Base-by-base conservation (phyloP, 2,329 filamentous ascomycete species). In the Neonectria magnoliae region DNA sequence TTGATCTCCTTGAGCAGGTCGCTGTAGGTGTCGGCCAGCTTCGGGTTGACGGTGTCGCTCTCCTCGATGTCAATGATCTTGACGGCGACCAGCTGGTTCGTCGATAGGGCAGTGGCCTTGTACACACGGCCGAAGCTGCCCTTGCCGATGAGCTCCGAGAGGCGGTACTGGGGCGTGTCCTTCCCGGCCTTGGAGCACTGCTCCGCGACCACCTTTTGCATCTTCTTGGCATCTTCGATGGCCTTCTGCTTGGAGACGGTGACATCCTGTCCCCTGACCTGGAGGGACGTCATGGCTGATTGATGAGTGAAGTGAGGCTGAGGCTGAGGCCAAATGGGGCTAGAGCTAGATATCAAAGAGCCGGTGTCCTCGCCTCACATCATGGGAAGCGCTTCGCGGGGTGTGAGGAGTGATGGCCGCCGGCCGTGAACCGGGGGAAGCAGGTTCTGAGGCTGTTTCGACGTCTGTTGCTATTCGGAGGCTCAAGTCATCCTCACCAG, bases 21-120 rank as follows among this genome's bases (percentile, higher is more conserved):
- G 69, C 87, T 87, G 75, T 90, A 91, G 1, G 89, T 90, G 76
- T 90, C 87, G 50, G 88, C 86, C 38, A 88, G 80, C 67, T 89
- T 88, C 1, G 89, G 88, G 71, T 91, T 87, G 51, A 88, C 79
- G 1, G 84, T 88, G 77, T 95, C 93, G 69, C 88, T 87, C 73
- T 92, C 91, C 73, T 96, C 93, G 51, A 95, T 92, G 76, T 94
- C 91, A 74, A 94, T 93, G 71, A 94, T 94, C 80, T 96, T 94
- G 75, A 94, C 86, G 18, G 91, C 91, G 25, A 93, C 91, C 22
- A 92, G 79, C 67, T 85, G 77, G 44, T 81, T 80, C 3, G 81
- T 82, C 50, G 78, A 81, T 44, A 81, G 64, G 20, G 81, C 78
- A 18, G 78, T 82, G 33, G 84, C 90, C 77, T 91, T 93, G 79